phyloP scores from a whole-genome alignment of 140 eudicot species.

The Ambrosia hybrid region DNA sequence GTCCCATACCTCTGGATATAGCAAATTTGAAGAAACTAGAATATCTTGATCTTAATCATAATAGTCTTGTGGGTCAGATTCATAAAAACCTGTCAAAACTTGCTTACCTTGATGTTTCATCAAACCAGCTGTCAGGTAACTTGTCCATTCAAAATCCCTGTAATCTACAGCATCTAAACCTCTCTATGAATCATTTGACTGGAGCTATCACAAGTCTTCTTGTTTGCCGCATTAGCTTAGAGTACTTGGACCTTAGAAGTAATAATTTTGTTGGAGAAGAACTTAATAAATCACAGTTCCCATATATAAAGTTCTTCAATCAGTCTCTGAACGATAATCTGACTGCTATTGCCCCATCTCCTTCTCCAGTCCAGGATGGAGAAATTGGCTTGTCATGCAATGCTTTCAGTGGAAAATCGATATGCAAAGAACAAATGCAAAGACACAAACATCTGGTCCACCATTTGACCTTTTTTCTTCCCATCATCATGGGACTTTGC shows the following conservation, averaged over 20 bases:
- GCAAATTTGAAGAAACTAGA: too few relatives aligned
- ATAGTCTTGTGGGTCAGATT: background rate
- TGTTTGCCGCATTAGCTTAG: background rate
- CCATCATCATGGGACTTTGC: conserved; percentile 12
- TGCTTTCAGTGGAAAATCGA: too few relatives aligned
- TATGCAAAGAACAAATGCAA: background rate
- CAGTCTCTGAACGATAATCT: background rate
- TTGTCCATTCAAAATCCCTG: background rate
- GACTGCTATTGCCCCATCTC: background rate
- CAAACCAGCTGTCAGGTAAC: conserved; percentile 5
- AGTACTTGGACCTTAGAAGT: conserved; percentile 3
- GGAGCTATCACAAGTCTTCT: background rate
- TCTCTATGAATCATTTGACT: conserved; percentile 4
- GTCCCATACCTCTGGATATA: too few relatives aligned
- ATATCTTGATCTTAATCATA: background rate
- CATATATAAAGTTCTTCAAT: background rate
- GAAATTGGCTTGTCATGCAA: background rate
- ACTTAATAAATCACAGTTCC: background rate
- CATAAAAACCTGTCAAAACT: background rate
- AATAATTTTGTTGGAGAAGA: background rate
- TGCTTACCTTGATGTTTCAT: conserved; percentile 16
- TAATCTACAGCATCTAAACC: background rate
- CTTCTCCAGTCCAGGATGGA: background rate
- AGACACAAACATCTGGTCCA: background rate
- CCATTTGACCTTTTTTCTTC: background rate